Evolutionary conservation across 2,329 filamentous ascomycete species (phyloP).

Genomic region (Chrysosporium queenslandicum): DNA sequence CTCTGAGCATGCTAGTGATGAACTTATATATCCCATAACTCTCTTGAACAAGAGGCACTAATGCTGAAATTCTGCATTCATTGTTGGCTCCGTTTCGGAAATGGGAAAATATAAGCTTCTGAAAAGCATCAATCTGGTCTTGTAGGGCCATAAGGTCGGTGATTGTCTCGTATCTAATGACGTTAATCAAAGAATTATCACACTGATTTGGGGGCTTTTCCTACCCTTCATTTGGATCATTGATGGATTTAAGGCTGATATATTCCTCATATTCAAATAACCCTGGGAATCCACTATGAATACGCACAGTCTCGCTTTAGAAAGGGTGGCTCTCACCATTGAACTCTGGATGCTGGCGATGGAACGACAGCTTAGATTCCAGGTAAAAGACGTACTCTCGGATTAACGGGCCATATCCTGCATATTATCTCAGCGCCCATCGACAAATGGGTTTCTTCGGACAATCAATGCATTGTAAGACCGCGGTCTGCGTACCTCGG

Average conservation of each 20-base stretch:
- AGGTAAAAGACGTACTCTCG: slow-evolving; percentile 95
- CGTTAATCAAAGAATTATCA: no score
- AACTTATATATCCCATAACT: slow-evolving; percentile 99
- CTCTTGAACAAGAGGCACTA: slow-evolving; percentile 90
- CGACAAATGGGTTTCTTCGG: background rate
- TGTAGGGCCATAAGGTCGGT: slow-evolving; percentile 92
- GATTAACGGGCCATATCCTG: slow-evolving; percentile 78
- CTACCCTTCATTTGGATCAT: slow-evolving; percentile 94
- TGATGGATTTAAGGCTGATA: slow-evolving; percentile 93
- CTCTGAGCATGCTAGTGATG: slow-evolving; percentile 96
- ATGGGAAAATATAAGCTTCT: slow-evolving; percentile 96
- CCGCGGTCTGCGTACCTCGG: slow-evolving; percentile 46
- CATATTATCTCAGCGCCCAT: slow-evolving; percentile 2
- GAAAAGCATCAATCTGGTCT: slow-evolving; percentile 96
- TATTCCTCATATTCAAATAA: slow-evolving; percentile 99
- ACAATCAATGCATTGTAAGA: background rate
- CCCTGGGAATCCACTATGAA: slow-evolving; percentile 31
- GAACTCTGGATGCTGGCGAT: slow-evolving; percentile 93
- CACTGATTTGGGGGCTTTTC: no score
- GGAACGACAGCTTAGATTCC: slow-evolving; percentile 89
- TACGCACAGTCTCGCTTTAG: background rate
- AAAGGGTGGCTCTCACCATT: slow-evolving; percentile 53
- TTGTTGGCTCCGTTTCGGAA: slow-evolving; percentile 88
- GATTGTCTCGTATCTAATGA: slow-evolving; percentile 68
- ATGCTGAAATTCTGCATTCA: slow-evolving; percentile 86